Base-by-base conservation (phyloP, 2,329 filamentous ascomycete genomes). In the Ascochyta clinopodiicola region DNA sequence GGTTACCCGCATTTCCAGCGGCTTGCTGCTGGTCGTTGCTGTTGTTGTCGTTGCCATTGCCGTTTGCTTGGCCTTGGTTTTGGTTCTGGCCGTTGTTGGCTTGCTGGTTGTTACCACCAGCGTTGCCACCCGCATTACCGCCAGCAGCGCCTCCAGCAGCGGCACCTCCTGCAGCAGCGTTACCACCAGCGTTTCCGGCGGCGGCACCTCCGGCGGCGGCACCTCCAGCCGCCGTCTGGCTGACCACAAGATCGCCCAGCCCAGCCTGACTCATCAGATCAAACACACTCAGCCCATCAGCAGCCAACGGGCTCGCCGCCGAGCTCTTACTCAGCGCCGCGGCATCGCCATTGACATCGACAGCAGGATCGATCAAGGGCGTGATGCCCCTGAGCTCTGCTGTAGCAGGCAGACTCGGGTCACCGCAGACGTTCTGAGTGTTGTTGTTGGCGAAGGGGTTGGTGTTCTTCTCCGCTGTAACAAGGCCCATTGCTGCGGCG, bases 381-480 rank as follows among this genome's bases (percentile, higher is more conserved):
- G 88, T 80, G 52, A 91, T 86, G 59, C 88, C 88, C 38, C 88
- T 81, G 29, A 90, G 84, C 51, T 80, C 80, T 22, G 75, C 74
- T 7, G 84, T 88, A 29, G 79, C 82, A 10, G 88, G 88, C 2
- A 91, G 82, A 24, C 80, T 77, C 2, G 86, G 76, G 60, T 90
- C 86, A 34, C 79, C 82, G 75, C 88, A 90, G 69, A 91, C 83
- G 58, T 81, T 84, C 66, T 75, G 72, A 17, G 85, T 86, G 31
- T 85, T 80, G 66, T 77, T 78, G 59, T 83, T 81, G 51, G 75
- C 83, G 62, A 86, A 89, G 46, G 86, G 86, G 78, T 90, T 90
- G 79, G 88, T 88, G 82, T 90, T 90, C 75, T 88, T 86, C 79
- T 89, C 87, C 4, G 87, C 87, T 24, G 84, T 82, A 13, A 89